Evolutionary conservation across 176 grass and related monocot genomes (phyloP).

Genomic region (Oryza officinalis): DNA sequence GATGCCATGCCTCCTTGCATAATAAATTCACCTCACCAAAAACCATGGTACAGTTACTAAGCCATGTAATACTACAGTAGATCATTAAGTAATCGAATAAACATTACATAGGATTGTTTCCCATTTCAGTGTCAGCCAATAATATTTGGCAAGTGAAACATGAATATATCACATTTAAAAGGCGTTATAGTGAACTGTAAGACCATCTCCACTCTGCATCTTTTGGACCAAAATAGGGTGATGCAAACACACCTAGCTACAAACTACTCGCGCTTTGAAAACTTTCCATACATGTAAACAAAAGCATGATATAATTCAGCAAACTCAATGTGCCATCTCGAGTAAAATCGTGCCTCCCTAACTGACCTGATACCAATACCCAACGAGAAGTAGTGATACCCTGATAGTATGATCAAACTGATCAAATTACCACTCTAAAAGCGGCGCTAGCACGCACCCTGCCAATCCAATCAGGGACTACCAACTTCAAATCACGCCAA

Average conservation of each 20-base stretch:
- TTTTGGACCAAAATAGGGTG: background rate
- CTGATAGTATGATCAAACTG: background rate
- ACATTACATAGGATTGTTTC: background rate
- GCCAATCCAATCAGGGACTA: background rate
- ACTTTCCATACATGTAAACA: background rate
- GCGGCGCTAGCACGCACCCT: background rate
- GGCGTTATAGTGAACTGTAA: background rate
- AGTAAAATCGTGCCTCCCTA: constrained; percentile 14
- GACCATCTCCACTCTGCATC: background rate
- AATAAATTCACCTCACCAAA: background rate
- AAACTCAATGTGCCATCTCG: background rate
- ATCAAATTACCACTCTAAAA: background rate
- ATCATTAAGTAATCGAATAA: background rate
- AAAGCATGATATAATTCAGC: background rate
- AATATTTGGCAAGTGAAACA: background rate
- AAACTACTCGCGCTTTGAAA: background rate
- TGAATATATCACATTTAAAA: background rate
- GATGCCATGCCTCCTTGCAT: background rate
- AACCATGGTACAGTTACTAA: background rate
- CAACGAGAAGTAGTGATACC: background rate
- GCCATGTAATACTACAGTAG: background rate
- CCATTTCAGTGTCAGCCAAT: background rate
- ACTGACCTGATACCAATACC: background rate
- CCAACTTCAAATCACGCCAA: background rate
- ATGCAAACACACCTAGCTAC: background rate